Conservation (phyloP, 1,284 basidiomycete genomes). For the Xerocomus tenax region DNA sequence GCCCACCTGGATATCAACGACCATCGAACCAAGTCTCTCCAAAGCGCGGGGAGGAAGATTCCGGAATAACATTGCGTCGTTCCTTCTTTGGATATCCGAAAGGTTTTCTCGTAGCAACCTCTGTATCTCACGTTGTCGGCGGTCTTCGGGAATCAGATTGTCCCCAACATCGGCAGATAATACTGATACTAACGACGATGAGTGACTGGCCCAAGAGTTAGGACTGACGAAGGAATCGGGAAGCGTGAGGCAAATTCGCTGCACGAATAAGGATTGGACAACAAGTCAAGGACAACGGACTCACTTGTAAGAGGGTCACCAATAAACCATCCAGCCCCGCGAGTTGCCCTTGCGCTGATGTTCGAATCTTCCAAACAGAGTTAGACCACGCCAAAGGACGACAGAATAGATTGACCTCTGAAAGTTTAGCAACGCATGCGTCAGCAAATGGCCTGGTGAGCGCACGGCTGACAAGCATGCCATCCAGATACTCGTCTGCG, state of each 20-base stretch:
- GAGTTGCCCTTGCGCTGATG: constrained; percentile 48
- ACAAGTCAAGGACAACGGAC: constrained; percentile 7
- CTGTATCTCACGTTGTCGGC: constrained; percentile 36
- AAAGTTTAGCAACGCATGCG: constrained; percentile 55
- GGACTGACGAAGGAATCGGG: constrained; percentile 73
- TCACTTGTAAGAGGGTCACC: constrained; percentile 52
- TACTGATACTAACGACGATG: constrained; percentile 39
- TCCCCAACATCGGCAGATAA: constrained; percentile 36
- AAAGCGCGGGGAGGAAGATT: constrained; percentile 54
- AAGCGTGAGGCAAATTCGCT: constrained; percentile 57
- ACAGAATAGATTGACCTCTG: constrained; percentile 46
- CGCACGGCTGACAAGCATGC: constrained; percentile 59
- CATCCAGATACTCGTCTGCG: constrained; percentile 71
- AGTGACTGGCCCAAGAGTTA: constrained; percentile 52
- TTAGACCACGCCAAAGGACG: not conserved
- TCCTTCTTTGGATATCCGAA: constrained; percentile 55
- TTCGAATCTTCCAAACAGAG: constrained; percentile 40
- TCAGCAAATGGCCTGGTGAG: constrained; percentile 60
- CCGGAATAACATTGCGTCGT: constrained; percentile 70
- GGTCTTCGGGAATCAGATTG: constrained; percentile 27
- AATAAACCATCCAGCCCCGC: constrained; percentile 47
- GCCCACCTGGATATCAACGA: constrained; percentile 65
- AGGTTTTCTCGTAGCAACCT: constrained; percentile 43
- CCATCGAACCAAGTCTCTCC: constrained; percentile 51
- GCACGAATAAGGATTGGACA: constrained; percentile 5